Conservation (phyloP, 2,329 filamentous ascomycete species). For the Claviceps fusiformis region DNA sequence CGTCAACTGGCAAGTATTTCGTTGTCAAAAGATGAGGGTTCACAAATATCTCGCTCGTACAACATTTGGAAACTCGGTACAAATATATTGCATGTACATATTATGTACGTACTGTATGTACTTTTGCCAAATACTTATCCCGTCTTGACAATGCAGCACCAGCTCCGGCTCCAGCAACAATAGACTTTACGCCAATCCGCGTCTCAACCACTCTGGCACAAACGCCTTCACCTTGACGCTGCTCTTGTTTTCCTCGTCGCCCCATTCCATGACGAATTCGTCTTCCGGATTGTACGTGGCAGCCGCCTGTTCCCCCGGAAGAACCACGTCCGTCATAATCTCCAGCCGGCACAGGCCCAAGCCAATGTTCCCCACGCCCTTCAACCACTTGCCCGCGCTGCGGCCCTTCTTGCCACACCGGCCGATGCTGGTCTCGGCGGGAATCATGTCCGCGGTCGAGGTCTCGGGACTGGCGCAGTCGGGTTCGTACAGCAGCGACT, state of each 20-base stretch:
- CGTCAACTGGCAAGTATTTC: too few species aligned
- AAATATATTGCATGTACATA: too few species aligned
- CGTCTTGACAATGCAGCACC: too few species aligned
- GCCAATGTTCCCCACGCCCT: slow-evolving; percentile 71
- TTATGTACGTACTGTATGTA: too few species aligned
- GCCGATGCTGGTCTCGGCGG: slow-evolving; percentile 34
- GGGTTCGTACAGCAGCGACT: slow-evolving; percentile 33
- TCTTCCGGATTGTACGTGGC: slow-evolving; percentile 48
- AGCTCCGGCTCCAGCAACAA: too few species aligned
- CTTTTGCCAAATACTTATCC: too few species aligned
- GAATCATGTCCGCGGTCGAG: slow-evolving; percentile 23
- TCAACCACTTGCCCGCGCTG: slow-evolving; percentile 68
- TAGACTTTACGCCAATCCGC: slow-evolving; percentile 16
- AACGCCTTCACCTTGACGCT: slow-evolving; percentile 58
- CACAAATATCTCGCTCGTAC: too few species aligned
- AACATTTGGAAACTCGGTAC: too few species aligned
- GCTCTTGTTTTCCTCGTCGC: slow-evolving; percentile 24
- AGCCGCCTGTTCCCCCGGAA: slow-evolving; percentile 54
- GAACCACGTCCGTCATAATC: slow-evolving; percentile 69
- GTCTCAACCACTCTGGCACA: slow-evolving; percentile 62
- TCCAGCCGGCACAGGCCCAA: slow-evolving; percentile 77
- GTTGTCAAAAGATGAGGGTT: too few species aligned
- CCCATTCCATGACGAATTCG: slow-evolving; percentile 47
- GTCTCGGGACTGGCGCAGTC: slow-evolving; percentile 13
- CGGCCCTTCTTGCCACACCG: slow-evolving; percentile 45